phyloP scores from a whole-genome alignment of 108 stramenopile species.

The Nannochloropsis oceanica region DNA sequence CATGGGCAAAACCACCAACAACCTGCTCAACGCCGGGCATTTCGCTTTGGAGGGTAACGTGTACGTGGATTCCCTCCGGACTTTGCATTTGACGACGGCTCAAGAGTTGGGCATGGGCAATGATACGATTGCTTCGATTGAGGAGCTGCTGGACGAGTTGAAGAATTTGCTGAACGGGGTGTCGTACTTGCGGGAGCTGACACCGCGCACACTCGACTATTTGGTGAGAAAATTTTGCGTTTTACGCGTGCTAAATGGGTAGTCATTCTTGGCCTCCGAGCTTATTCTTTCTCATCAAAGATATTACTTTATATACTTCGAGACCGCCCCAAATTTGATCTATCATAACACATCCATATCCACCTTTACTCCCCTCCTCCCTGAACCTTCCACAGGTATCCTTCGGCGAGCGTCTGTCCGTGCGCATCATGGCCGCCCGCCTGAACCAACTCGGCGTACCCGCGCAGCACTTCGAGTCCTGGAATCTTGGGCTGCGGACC shows the following conservation, averaged over 20 bases:
- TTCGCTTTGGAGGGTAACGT: slow-evolving; percentile 75
- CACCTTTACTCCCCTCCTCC: background rate
- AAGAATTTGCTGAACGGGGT: slow-evolving; percentile 82
- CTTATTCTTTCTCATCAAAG: no score
- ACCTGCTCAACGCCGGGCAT: slow-evolving; percentile 67
- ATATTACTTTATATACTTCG: no score
- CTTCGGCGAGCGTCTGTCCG: slow-evolving; percentile 79
- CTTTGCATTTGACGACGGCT: slow-evolving; percentile 59
- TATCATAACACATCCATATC: background rate
- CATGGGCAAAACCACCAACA: slow-evolving; percentile 96
- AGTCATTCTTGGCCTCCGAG: no score
- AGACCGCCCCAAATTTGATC: no score
- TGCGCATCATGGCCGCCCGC: slow-evolving; percentile 74
- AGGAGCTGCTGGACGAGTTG: slow-evolving; percentile 55
- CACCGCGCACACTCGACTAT: slow-evolving; percentile 53
- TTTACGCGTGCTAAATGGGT: no score
- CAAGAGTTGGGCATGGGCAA: slow-evolving; percentile 50
- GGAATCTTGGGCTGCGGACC: slow-evolving; percentile 78
- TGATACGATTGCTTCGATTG: slow-evolving; percentile 45
- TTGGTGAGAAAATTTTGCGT: slow-evolving; percentile 36
- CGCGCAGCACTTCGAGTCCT: slow-evolving; percentile 80
- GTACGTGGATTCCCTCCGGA: slow-evolving; percentile 67
- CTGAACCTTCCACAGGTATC: slow-evolving; percentile 2
- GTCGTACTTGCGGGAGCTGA: slow-evolving; percentile 66
- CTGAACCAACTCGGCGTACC: slow-evolving; percentile 85